Evolutionary conservation across 192 early-diverging fungal genomes (phyloP).

Genomic region (Hyaloraphidium curvatum): DNA sequence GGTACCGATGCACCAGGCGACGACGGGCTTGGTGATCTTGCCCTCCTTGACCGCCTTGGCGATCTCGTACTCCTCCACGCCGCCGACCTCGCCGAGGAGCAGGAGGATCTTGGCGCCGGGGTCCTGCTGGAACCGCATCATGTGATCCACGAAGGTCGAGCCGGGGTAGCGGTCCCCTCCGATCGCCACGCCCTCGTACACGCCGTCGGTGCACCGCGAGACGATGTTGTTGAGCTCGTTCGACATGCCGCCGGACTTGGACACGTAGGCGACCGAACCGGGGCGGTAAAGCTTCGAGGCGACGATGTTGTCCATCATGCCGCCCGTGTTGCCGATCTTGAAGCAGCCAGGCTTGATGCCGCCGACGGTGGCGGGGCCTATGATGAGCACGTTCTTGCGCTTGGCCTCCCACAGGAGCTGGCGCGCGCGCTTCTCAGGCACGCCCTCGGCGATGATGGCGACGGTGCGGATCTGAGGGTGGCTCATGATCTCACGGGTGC

Average conservation of each 20-base stretch:
- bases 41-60: constrained; percentile 75
- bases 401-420: constrained; percentile 72
- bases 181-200: constrained; percentile 96
- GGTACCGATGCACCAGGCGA: constrained; percentile 98
- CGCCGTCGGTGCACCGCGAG: constrained; percentile 86
- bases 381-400: constrained; percentile 59
- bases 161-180: constrained; percentile 98
- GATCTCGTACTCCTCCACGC: constrained; percentile 90
- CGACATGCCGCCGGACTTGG: constrained; percentile 98
- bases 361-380: constrained; percentile 92
- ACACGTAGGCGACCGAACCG: constrained; percentile 93
- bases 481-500: constrained; percentile 72
- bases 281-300: constrained; percentile 90
- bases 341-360: constrained; percentile 99
- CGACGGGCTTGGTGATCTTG: constrained; percentile 91
- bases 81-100: constrained; percentile 92
- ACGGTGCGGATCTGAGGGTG: constrained; percentile 77
- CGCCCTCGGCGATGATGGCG: constrained; percentile 97
- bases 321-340: constrained; percentile 99
- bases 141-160: constrained; percentile 95
- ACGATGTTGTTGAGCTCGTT: constrained; percentile 99
- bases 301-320: constrained; percentile 99
- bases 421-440: constrained; percentile 89
- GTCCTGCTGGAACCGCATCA: constrained; percentile 85
- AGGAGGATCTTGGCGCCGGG: constrained; percentile 86